Evolutionary conservation across 768 basidiomycete species (phyloP).

Genomic region (Tylopilus intermedius): DNA sequence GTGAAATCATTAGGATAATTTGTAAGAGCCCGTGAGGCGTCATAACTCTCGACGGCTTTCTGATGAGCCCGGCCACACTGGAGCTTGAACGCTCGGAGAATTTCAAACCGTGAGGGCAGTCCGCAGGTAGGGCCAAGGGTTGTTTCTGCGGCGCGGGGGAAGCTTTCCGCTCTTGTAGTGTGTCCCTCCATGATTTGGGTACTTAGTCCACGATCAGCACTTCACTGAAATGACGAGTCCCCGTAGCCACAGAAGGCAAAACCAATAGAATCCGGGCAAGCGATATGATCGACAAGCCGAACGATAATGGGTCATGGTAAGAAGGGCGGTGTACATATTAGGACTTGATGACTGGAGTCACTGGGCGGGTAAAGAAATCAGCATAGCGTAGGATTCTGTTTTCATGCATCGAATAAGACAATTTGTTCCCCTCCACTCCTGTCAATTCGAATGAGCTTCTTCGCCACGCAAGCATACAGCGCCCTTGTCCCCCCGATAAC

Average conservation of each 20-base stretch:
- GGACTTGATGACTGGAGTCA: neutral
- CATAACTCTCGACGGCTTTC: neutral
- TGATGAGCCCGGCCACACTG: neutral
- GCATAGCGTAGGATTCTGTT: too few species aligned
- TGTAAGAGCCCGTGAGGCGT: neutral
- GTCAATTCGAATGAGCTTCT: constrained; percentile 72
- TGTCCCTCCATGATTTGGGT: neutral
- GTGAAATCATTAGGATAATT: neutral
- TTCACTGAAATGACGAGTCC: neutral
- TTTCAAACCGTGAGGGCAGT: neutral
- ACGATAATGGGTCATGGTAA: neutral
- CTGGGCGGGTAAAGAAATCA: neutral
- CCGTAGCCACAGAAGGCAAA: neutral
- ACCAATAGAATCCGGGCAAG: neutral
- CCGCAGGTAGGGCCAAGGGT: neutral
- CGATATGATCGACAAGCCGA: neutral
- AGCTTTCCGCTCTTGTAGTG: neutral
- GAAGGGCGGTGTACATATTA: neutral
- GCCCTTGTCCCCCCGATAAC: constrained; percentile 56
- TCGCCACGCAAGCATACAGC: constrained; percentile 76
- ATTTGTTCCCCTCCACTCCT: constrained; percentile 70
- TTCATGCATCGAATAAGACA: constrained; percentile 58
- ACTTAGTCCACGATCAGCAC: neutral
- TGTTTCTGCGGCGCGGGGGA: neutral
- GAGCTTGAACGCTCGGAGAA: neutral